Conservation (phyloP, 805 yeast species). For the Ogataea minuta region DNA sequence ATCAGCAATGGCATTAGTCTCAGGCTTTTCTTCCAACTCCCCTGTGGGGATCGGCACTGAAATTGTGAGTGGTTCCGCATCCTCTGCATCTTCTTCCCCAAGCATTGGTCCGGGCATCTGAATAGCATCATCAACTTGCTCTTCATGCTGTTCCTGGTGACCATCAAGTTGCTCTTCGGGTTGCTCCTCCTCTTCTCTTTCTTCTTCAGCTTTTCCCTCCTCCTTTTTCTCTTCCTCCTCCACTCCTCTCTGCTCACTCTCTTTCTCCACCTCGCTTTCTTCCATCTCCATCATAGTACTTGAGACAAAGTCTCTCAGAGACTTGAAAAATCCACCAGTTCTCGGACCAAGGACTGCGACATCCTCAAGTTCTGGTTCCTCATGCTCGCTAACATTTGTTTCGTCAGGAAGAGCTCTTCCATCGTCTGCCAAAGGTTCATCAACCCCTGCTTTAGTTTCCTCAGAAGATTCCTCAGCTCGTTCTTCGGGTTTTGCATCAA, state of each 20-base stretch:
- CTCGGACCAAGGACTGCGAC: not conserved
- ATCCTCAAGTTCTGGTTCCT: not conserved
- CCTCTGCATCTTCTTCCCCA: too few relatives aligned
- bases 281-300: constrained; percentile 16
- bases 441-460: not conserved
- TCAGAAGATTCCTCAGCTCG: not conserved
- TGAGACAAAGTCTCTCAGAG: constrained; percentile 12
- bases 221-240: constrained; percentile 1
- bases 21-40: too few relatives aligned
- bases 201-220: constrained; percentile 1
- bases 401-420: not conserved
- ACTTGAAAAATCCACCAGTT: constrained; percentile 3
- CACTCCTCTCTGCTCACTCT: not conserved
- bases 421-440: too few relatives aligned
- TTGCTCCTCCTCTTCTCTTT: not conserved
- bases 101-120: too few relatives aligned
- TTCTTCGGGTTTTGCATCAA: not conserved
- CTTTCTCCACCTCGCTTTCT: constrained; percentile 1
- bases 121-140: not conserved
- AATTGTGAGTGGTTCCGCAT: too few relatives aligned
- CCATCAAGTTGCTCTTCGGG: not conserved
- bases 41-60: too few relatives aligned
- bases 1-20: too few relatives aligned
- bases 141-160: not conserved
- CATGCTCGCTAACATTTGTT: not conserved